A percentile compares a stretch with the other conserved stretches of the same genome.
phyloP scores from a whole-genome alignment of 495 filamentous ascomycete species.

The Penicillium waksmanii region DNA sequence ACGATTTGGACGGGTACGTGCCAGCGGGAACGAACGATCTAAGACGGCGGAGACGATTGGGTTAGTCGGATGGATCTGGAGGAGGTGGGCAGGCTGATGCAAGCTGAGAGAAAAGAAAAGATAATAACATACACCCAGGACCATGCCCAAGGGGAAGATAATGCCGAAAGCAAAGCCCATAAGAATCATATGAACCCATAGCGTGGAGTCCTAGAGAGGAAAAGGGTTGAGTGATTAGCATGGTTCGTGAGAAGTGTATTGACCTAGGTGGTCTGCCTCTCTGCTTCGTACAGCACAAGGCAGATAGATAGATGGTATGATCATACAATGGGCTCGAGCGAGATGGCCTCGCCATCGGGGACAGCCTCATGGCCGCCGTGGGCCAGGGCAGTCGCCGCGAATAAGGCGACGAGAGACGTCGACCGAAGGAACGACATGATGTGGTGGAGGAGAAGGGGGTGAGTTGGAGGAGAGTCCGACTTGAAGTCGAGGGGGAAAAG shows the following conservation, averaged over 20 bases:
- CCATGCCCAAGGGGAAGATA: constrained; percentile 94
- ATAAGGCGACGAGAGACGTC: constrained; percentile 22
- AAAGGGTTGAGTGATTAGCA: constrained; percentile 6
- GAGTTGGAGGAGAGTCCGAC: not conserved
- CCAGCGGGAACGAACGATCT: constrained; percentile 91
- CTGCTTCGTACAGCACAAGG: no score
- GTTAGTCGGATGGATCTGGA: not conserved
- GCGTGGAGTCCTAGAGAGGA: constrained; percentile 65
- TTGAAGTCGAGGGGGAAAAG: constrained; percentile 12
- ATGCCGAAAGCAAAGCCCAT: constrained; percentile 87
- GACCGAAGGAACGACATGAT: constrained; percentile 21
- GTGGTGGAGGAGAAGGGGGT: constrained; percentile 11
- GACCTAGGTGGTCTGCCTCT: no score
- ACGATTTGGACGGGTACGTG: constrained; percentile 88
- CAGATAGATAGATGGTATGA: constrained; percentile 15
- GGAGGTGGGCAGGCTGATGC: no score
- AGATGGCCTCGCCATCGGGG: constrained; percentile 73
- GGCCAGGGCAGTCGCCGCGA: constrained; percentile 45
- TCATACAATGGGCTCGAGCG: constrained; percentile 84
- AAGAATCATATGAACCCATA: constrained; percentile 95
- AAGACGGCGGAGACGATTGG: constrained; percentile 4
- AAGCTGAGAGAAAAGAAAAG: not conserved
- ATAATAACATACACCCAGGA: constrained; percentile 71
- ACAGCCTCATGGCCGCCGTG: constrained; percentile 81
- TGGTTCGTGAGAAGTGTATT: not conserved